Evolutionary conservation across 2,329 filamentous ascomycete genomes (phyloP).

Genomic region (Apiospora hydei): DNA sequence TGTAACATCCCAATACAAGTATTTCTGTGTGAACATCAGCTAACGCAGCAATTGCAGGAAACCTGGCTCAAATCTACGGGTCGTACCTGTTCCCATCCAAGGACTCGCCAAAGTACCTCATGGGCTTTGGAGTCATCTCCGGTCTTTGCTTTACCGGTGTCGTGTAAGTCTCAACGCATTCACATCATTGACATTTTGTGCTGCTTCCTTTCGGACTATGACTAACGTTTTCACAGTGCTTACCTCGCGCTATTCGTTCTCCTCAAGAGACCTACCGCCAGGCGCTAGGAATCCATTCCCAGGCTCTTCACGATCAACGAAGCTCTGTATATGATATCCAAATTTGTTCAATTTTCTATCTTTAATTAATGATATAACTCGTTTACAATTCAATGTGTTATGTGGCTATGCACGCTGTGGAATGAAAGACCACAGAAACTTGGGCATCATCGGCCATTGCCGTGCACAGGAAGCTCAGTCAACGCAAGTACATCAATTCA

Average conservation of each 20-base stretch:
- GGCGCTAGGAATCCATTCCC: background rate
- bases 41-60: slow-evolving; percentile 38
- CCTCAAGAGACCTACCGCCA: background rate
- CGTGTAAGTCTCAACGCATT: background rate
- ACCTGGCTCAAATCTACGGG: slow-evolving; percentile 63
- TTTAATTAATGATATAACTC: background rate
- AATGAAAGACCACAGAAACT: too few species aligned
- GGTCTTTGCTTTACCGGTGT: slow-evolving; percentile 37
- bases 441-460: too few species aligned
- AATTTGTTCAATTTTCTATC: background rate
- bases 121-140: slow-evolving; percentile 36
- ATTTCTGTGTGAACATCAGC: background rate
- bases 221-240: background rate
- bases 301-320: background rate
- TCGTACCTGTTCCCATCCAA: slow-evolving; percentile 41
- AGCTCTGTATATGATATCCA: background rate
- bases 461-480: too few species aligned
- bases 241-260: background rate
- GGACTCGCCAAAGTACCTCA: slow-evolving; percentile 35
- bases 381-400: background rate
- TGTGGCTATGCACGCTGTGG: too few species aligned
- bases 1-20: background rate
- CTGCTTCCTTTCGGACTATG: too few species aligned
- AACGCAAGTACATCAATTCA: too few species aligned
- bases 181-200: background rate